phyloP scores from a whole-genome alignment of 1,284 basidiomycete genomes.

The Leccinum pseudoinsigne region DNA sequence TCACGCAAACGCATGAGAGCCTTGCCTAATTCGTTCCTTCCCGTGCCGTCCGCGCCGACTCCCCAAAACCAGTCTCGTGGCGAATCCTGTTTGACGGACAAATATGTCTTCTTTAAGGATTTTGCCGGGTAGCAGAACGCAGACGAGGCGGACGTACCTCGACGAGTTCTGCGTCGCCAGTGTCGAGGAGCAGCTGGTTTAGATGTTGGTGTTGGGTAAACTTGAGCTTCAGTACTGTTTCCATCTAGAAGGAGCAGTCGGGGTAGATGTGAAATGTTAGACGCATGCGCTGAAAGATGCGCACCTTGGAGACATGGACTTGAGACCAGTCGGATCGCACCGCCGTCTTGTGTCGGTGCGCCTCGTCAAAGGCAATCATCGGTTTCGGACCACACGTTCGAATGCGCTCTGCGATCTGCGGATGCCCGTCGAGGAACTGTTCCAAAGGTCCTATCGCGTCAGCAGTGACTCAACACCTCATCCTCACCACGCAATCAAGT shows the following conservation, averaged over 20 bases:
- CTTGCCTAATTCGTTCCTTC: constrained; percentile 46
- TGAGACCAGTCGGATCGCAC: constrained; percentile 35
- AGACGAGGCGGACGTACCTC: constrained; percentile 27
- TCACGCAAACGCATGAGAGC: constrained; percentile 39
- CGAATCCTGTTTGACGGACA: constrained; percentile 32
- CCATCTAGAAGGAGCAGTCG: constrained; percentile 37
- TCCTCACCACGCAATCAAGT: neutral
- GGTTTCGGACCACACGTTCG: constrained; percentile 32
- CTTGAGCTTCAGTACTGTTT: constrained; percentile 39
- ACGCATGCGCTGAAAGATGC: neutral
- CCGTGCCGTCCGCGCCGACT: constrained; percentile 37
- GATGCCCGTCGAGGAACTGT: constrained; percentile 34
- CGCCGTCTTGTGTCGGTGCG: constrained; percentile 30
- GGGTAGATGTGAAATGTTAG: neutral
- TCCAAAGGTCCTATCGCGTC: neutral
- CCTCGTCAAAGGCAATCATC: constrained; percentile 35
- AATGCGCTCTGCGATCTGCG: constrained; percentile 36
- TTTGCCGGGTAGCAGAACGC: neutral
- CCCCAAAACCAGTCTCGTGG: constrained; percentile 46
- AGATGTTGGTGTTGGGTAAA: constrained; percentile 43
- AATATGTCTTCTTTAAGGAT: neutral
- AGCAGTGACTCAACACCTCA: constrained; percentile 1
- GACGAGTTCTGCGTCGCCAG: constrained; percentile 36
- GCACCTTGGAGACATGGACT: constrained; percentile 32
- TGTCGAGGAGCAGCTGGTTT: constrained; percentile 37